Evolutionary conservation across 805 yeast species (phyloP), one percentile per base, ranked within the genome.

Genomic region (Cyberlindnera euphorbiae): DNA sequence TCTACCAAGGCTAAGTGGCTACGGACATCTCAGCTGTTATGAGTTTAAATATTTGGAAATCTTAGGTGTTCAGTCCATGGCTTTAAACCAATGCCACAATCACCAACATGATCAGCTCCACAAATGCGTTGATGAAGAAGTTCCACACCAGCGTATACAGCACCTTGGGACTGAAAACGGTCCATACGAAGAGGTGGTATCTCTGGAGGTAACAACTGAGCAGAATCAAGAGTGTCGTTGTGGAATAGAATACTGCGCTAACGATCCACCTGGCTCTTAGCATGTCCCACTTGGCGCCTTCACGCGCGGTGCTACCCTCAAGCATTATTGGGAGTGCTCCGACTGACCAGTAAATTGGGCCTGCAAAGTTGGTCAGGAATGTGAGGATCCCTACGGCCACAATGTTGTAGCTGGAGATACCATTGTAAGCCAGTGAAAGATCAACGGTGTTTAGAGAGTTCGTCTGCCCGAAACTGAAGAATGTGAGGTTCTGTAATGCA

Each of bases 121-220:
- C 31, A 36, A 79, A 36, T 35, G 63, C 29, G 49, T 59, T 59
- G 67, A 78, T 64, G 30, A 76, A 63, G 4, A 74, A 37, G 22
- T 72, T 63, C 97, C 97, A 93, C 4, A 79, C 78, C 2, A 77
- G 75, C 46, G 81, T 79, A 56, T 82, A 93, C 24, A 94, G 69
- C 5, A 93, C 58, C 52, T 89, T 90, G 1, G 98, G 98, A 34
- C 95, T 84, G 63, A 93, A 93, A 7, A 93, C 98, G 2, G 97
- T 89, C 98, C 98, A 93, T 8, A 93, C 83, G 56, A 93, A 93
- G 38, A 93, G 66, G 58, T 93, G 98, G 53, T 80, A 83, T 47
- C 95, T 69, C 47, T 89, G 68, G 15, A 73, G 66, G 33, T 71
- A 69, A 56, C 97, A 93, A 11, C 96, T 81, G 0, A 65, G 62